A percentile compares a stretch with the other conserved stretches of the same genome.
Evolutionary conservation across 2,329 filamentous ascomycete species (phyloP).

Genomic region (Penicillium olsonii): DNA sequence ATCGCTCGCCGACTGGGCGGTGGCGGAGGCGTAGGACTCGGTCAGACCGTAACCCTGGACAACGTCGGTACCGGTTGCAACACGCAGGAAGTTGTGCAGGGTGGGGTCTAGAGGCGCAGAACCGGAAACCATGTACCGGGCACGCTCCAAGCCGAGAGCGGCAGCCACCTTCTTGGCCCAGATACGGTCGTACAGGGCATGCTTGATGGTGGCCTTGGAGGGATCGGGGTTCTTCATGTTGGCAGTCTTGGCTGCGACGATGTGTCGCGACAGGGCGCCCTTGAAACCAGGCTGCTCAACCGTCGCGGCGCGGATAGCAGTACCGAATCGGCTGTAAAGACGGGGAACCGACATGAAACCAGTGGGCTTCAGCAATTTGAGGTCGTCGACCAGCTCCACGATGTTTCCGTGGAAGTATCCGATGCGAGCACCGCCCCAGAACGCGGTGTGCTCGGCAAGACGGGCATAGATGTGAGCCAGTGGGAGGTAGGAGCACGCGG

Average conservation of each 20-base stretch:
- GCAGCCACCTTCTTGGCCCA: slow-evolving; percentile 85
- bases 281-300: slow-evolving; percentile 76
- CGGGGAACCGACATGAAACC: slow-evolving; percentile 86
- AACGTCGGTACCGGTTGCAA: slow-evolving; percentile 77
- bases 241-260: slow-evolving; percentile 77
- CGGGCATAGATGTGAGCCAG: slow-evolving; percentile 93
- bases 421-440: slow-evolving; percentile 72
- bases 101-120: slow-evolving; percentile 87
- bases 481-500: slow-evolving; percentile 83
- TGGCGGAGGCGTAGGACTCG: slow-evolving; percentile 80
- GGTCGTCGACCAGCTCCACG: slow-evolving; percentile 79
- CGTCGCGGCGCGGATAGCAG: slow-evolving; percentile 76
- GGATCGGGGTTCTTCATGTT: slow-evolving; percentile 68
- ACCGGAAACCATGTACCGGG: slow-evolving; percentile 76
- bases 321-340: slow-evolving; percentile 86
- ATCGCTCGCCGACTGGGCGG: slow-evolving; percentile 71
- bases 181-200: slow-evolving; percentile 63
- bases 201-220: slow-evolving; percentile 67
- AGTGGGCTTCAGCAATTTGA: slow-evolving; percentile 83
- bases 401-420: slow-evolving; percentile 96
- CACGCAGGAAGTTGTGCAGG: slow-evolving; percentile 84
- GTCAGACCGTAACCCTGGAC: slow-evolving; percentile 91
- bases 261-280: slow-evolving; percentile 76
- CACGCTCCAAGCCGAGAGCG: slow-evolving; percentile 78
- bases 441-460: slow-evolving; percentile 72